Conservation (phyloP, 257 asterid species). For the Solanum ahanhuiri region DNA sequence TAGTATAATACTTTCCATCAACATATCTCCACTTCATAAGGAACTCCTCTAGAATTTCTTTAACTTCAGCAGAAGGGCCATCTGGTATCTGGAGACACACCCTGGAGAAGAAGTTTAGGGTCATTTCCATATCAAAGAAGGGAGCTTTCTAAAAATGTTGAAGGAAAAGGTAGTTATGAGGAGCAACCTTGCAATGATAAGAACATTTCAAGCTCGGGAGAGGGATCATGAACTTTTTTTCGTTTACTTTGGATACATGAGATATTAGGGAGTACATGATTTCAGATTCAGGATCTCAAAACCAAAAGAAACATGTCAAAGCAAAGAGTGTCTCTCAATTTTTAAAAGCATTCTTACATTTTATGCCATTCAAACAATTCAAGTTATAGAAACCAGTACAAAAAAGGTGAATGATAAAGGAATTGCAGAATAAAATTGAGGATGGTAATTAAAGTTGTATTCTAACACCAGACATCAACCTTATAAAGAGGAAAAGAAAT, state of each 20-base stretch:
- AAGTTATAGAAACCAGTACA: not conserved
- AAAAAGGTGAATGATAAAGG: not conserved
- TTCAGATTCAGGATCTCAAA: not conserved
- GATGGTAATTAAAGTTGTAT: not conserved
- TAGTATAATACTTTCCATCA: slow-evolving; percentile 34
- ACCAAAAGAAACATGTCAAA: not conserved
- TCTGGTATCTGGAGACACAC: slow-evolving; percentile 55
- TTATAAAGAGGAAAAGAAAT: not conserved
- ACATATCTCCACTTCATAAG: slow-evolving; percentile 48
- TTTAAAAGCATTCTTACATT: not conserved
- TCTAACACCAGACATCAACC: not conserved
- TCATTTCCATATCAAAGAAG: not conserved
- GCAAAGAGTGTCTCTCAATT: not conserved
- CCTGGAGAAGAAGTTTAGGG: slow-evolving; percentile 24
- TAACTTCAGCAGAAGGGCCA: slow-evolving; percentile 30
- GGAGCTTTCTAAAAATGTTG: not conserved
- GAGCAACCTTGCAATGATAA: not conserved
- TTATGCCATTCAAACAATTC: not conserved
- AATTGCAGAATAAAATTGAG: not conserved
- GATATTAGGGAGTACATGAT: not conserved
- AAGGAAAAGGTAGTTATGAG: not conserved
- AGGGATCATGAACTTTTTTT: not conserved
- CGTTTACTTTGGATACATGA: not conserved
- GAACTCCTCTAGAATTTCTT: slow-evolving; percentile 60
- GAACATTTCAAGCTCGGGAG: not conserved